phyloP scores from a whole-genome alignment of 2,329 filamentous ascomycete species.

The Aureobasidium sp. region DNA sequence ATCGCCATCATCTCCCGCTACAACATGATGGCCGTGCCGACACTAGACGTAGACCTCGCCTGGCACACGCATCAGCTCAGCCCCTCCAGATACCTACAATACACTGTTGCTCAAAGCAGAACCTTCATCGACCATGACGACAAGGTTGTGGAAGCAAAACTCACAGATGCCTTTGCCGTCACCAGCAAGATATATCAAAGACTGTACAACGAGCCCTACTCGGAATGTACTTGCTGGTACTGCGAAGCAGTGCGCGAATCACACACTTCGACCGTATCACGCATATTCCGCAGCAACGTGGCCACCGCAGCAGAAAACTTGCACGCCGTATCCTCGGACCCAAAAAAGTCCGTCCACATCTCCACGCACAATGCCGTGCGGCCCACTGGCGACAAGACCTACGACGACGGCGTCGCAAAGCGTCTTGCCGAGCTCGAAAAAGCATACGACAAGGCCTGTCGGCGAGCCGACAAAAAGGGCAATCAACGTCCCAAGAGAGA shows the following conservation, averaged over 20 bases:
- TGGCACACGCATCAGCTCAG: constrained; percentile 77
- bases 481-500: constrained; percentile 28
- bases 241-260: constrained; percentile 62
- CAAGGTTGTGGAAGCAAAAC: constrained; percentile 62
- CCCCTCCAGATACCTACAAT: constrained; percentile 54
- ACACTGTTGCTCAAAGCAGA: constrained; percentile 40
- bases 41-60: constrained; percentile 64
- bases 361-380: constrained; percentile 63
- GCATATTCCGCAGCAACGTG: constrained; percentile 39
- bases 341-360: constrained; percentile 58
- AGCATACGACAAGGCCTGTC: constrained; percentile 44
- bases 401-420: constrained; percentile 16
- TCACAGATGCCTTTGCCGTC: constrained; percentile 61
- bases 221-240: constrained; percentile 75
- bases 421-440: constrained; percentile 41
- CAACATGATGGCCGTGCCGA: constrained; percentile 52
- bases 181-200: constrained; percentile 64
- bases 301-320: constrained; percentile 28
- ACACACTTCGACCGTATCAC: constrained; percentile 42
- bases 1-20: constrained; percentile 50
- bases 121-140: constrained; percentile 76
- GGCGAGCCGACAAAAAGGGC: constrained; percentile 31
- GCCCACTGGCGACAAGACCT: constrained; percentile 22
- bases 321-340: constrained; percentile 39
- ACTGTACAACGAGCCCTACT: constrained; percentile 58